Conservation (phyloP, 23 red algal genomes). For the Rhodosorus marinus region DNA sequence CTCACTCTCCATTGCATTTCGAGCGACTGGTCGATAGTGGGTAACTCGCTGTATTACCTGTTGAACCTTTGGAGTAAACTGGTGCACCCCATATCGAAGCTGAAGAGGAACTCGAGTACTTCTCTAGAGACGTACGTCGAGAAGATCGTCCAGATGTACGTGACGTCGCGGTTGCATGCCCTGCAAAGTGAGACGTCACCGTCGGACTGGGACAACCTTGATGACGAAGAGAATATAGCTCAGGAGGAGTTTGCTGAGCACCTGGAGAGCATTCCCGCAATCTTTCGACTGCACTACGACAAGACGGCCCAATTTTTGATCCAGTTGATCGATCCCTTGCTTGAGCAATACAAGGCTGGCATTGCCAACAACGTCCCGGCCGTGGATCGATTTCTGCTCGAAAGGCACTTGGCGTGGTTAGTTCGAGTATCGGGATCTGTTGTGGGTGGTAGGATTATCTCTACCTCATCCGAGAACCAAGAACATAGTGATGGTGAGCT, state of each 20-base stretch:
- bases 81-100: conserved; percentile 38
- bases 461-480: conserved; percentile 36
- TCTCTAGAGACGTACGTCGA: conserved; percentile 31
- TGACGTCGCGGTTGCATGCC: conserved; percentile 23
- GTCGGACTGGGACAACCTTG: too few relatives aligned
- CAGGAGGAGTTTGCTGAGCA: conserved; percentile 49
- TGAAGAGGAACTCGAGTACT: conserved; percentile 29
- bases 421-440: conserved; percentile 25
- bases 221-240: conserved; percentile 5
- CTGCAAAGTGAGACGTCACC: conserved; percentile 6
- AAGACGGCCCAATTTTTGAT: conserved; percentile 37
- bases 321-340: conserved; percentile 36
- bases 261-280: conserved; percentile 39
- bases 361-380: conserved; percentile 12
- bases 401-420: conserved; percentile 57
- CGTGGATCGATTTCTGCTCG: conserved; percentile 13
- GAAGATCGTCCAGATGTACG: conserved; percentile 58
- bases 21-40: conserved; percentile 56
- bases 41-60: conserved; percentile 49
- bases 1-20: conserved; percentile 53
- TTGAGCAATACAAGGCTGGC: conserved; percentile 34
- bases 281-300: conserved; percentile 70
- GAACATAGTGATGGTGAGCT: conserved; percentile 63
- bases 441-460: conserved; percentile 27
- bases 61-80: conserved; percentile 44